Base-by-base conservation (phyloP, 352 stramenopile genomes). In the Globisporangium radiosum region DNA sequence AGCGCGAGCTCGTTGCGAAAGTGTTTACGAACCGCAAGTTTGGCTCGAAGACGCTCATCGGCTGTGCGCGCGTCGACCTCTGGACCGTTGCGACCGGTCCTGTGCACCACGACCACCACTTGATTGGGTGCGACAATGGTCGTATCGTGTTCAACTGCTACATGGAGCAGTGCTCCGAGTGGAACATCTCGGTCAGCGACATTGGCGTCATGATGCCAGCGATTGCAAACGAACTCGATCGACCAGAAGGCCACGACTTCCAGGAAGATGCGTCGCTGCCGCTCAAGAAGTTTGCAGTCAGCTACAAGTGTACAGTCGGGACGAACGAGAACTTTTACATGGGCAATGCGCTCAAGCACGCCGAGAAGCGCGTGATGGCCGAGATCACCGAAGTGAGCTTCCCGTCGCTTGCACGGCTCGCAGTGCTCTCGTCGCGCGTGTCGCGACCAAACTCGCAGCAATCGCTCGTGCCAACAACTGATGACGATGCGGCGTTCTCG, bases 81-180 rank as follows among this genome's bases (percentile, higher is more conserved):
- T 87, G 81, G 75, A 91, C 78, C 17, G 74, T 95, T 53, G 84
- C 86, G 3, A 95, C 83, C 6, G 86, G 86, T 6, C 86, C 86
- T 0, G 86, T 95, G 47, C 86, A 95, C 60, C 86, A 95, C 58
- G 86, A 95, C 43, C 86, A 95, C 60, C 84, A 95, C 47, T 68
- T 95, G 39, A 72, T 86, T 40, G 86, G 86, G 7, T 95, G 86
- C 53, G 82, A 92, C 37, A 95, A 95, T 59, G 86, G 86, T 43
- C 78, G 86, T 36, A 81, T 95, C 36, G 86, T 95, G 51, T 95
- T 95, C 68, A 95, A 95, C 54, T 93, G 84, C 68, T 95, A 95
- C 72, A 95, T 95, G 86, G 86, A 95, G 57, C 86, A 95, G 60
- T 95, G 86, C 65, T 92, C 76, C 66, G 83, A 93, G 48, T 95